Percentiles rank a stretch among this genome's conserved stretches.
Conservation (phyloP, 768 basidiomycete genomes). For the Dendrothele bispora region DNA sequence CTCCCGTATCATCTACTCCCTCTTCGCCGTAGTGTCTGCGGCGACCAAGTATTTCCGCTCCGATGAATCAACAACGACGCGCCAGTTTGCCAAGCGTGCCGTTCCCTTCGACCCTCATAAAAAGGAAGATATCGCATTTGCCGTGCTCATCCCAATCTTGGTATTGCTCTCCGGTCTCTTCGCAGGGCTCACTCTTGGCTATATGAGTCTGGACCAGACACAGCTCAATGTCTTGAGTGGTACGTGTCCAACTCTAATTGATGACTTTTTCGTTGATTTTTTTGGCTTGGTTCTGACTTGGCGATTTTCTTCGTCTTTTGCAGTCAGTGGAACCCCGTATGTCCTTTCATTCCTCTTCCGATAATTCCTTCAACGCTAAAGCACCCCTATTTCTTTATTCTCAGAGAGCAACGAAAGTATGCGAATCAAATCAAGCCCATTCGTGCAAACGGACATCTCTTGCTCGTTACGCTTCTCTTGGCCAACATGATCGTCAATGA, state of each 20-base stretch:
- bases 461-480: constrained; percentile 80
- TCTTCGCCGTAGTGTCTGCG: too few species aligned
- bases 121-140: background rate
- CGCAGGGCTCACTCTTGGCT: constrained; percentile 86
- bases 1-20: too few species aligned
- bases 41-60: too few species aligned
- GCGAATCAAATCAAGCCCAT: constrained; percentile 88
- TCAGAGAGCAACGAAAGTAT: constrained; percentile 78
- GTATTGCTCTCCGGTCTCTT: constrained; percentile 79
- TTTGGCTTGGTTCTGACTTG: too few species aligned
- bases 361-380: background rate
- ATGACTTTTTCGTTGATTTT: too few species aligned
- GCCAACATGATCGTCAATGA: constrained; percentile 92
- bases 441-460: constrained; percentile 77
- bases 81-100: background rate
- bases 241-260: constrained; percentile 70
- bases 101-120: background rate
- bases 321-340: constrained; percentile 12
- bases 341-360: background rate
- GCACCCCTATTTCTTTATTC: constrained; percentile 10
- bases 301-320: constrained; percentile 20
- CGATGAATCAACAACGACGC: too few species aligned
- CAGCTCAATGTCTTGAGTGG: constrained; percentile 80
- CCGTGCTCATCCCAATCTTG: constrained; percentile 74
- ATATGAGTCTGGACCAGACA: constrained; percentile 92